Evolutionary conservation across 2,329 filamentous ascomycete genomes (phyloP), one percentile per base, ranked within the genome.

Genomic region (Calonectria leucothoes): DNA sequence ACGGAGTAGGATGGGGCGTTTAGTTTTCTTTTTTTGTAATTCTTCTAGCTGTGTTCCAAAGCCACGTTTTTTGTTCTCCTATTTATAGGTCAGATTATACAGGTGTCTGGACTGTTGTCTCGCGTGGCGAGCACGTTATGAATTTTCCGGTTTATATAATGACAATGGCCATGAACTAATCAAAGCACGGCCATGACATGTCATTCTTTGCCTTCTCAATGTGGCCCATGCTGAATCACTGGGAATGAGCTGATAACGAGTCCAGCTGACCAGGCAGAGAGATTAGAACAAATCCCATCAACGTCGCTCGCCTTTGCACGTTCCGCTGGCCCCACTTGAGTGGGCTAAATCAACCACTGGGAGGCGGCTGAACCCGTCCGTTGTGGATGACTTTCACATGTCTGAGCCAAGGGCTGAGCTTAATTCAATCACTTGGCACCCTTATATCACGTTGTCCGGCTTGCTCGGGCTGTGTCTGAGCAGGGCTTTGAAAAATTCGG

Each of bases 331-430:
- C 70, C 70, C 70, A 72, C 70, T 55, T 61, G 59, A 7, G 69
- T 66, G 69, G 49, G 25, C 45, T 29, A 49, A 31, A 39, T 69
- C 70, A 49, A 57, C 59, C 66, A 66, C 33, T 61, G 23, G 66
- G 23, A 61, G 42, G 35, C 55, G 15, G 27, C 31, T 20, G 29
- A 65, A 39, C 45, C n/a, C 39, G 48, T 55, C 23, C 55, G 39
- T 33, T 20, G 70, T 63, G 52, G 45, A 69, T 33, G 65, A 48
- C 67, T 73, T 73, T 73, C 71, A 73, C 71, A 73, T 73, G 71
- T 70, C 61, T 49, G 66, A 72, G 37, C 51, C 57, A 65, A 33
- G 42, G 63, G 25, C 71, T 70, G 55, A 70, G 67, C 52, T 29
- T 35, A 66, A 73, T 66, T 33, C 39, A 61, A 73, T 73, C 51